phyloP scores from a whole-genome alignment of 441 rosid genomes.

The Aleurites moluccanus region DNA sequence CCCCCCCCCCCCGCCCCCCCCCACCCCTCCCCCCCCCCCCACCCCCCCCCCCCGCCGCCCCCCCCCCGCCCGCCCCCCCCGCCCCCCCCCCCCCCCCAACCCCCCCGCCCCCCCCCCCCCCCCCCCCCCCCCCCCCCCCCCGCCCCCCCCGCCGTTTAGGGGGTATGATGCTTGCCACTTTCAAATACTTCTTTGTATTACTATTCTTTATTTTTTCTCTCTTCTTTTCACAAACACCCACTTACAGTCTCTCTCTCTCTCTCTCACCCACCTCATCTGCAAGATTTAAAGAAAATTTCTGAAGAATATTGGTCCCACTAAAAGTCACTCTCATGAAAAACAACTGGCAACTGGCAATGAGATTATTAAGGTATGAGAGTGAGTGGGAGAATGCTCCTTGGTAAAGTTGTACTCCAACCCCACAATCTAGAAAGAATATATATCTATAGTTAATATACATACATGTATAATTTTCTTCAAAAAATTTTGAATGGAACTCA shows the following conservation, averaged over 20 bases:
- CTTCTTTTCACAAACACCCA: slow-evolving; percentile 51
- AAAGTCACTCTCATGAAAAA: slow-evolving; percentile 29
- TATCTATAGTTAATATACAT: neutral
- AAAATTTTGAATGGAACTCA: neutral
- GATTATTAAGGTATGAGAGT: slow-evolving; percentile 28
- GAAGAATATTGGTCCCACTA: slow-evolving; percentile 46
- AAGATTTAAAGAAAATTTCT: slow-evolving; percentile 18
- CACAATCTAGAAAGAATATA: slow-evolving; percentile 25
- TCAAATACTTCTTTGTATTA: too few relatives aligned
- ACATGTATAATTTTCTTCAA: neutral
- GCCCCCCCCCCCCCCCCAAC: too few relatives aligned
- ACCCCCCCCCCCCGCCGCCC: too few relatives aligned
- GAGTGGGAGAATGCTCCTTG: slow-evolving; percentile 28
- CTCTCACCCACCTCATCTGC: slow-evolving; percentile 29
- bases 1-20: too few relatives aligned
- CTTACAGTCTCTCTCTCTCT: slow-evolving; percentile 13
- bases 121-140: too few relatives aligned
- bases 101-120: too few relatives aligned
- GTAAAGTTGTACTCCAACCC: slow-evolving; percentile 43
- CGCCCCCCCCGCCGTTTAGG: too few relatives aligned
- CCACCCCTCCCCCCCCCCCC: too few relatives aligned
- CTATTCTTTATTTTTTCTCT: slow-evolving; percentile 26
- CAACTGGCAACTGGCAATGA: slow-evolving; percentile 23
- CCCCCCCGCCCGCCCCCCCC: too few relatives aligned
- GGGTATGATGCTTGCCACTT: too few relatives aligned